Conservation (phyloP, 371 early-diverging fungal genomes). For the Mortierella sp. region DNA sequence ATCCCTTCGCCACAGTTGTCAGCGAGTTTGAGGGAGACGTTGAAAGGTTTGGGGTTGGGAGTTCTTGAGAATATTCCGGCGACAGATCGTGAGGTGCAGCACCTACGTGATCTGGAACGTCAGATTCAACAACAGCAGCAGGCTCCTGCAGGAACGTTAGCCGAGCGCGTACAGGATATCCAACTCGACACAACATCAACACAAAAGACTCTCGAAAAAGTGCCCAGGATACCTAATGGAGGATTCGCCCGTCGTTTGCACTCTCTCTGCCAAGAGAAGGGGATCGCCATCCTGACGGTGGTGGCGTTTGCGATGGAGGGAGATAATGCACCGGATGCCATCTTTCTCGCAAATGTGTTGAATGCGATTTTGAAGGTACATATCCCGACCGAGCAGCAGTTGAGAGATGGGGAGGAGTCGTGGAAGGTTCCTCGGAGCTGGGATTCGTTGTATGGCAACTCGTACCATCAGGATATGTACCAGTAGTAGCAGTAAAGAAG, state of each 20-base stretch:
- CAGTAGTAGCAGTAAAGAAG: conserved; percentile 6
- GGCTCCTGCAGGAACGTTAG: conserved; percentile 6
- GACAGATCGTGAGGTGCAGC: conserved; percentile 33
- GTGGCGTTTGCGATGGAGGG: conserved; percentile 84
- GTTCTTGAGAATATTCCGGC: conserved; percentile 33
- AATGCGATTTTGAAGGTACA: conserved; percentile 65
- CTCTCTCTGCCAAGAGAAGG: conserved; percentile 49
- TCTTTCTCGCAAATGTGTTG: conserved; percentile 70
- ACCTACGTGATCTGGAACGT: not conserved
- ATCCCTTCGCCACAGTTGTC: conserved; percentile 30
- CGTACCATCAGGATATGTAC: conserved; percentile 54
- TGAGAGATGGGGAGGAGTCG: conserved; percentile 30
- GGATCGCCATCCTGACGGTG: conserved; percentile 63
- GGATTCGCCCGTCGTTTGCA: conserved; percentile 68
- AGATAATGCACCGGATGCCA: conserved; percentile 82
- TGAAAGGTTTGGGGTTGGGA: conserved; percentile 20
- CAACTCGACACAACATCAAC: conserved; percentile 22
- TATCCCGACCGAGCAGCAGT: conserved; percentile 47
- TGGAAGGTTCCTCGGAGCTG: conserved; percentile 82
- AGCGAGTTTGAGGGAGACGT: conserved; percentile 11
- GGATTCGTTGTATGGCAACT: conserved; percentile 62
- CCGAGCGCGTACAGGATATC: conserved; percentile 58
- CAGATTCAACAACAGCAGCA: not conserved
- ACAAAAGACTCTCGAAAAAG: conserved; percentile 27
- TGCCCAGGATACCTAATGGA: conserved; percentile 67